Conservation (phyloP, 1,284 basidiomycete genomes). For the Pterulicium gracile region DNA sequence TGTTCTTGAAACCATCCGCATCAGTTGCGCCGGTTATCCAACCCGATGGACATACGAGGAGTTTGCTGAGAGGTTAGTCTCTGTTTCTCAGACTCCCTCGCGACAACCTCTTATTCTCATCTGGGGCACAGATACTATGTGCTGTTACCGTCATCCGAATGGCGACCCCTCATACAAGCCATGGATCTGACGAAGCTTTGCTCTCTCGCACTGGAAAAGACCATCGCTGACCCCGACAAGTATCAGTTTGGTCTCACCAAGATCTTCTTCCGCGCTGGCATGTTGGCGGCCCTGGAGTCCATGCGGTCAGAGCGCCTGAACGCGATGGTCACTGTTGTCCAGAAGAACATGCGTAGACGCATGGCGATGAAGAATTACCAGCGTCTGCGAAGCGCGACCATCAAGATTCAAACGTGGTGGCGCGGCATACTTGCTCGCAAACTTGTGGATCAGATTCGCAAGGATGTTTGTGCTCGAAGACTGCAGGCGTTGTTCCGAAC, state of each 20-base stretch:
- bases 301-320: constrained; percentile 84
- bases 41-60: constrained; percentile 99
- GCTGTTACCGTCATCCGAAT: constrained; percentile 81
- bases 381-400: constrained; percentile 60
- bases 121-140: constrained; percentile 94
- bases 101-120: constrained; percentile 11
- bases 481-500: constrained; percentile 71
- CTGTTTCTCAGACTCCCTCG: constrained; percentile 2
- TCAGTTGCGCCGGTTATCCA: constrained; percentile 98
- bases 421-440: constrained; percentile 71
- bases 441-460: constrained; percentile 62
- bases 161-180: constrained; percentile 74
- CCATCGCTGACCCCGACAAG: constrained; percentile 90
- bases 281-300: constrained; percentile 95
- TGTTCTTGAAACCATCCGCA: constrained; percentile 98
- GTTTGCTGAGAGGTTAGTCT: constrained; percentile 88
- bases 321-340: constrained; percentile 86
- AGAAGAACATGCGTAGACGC: constrained; percentile 90
- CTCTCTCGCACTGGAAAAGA: constrained; percentile 73
- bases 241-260: constrained; percentile 96
- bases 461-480: constrained; percentile 65
- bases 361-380: constrained; percentile 81
- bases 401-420: constrained; percentile 93
- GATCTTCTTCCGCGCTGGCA: constrained; percentile 99
- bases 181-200: constrained; percentile 80